Conservation (phyloP, 2,329 filamentous ascomycete genomes). For the Gaeumannomyces tritici region DNA sequence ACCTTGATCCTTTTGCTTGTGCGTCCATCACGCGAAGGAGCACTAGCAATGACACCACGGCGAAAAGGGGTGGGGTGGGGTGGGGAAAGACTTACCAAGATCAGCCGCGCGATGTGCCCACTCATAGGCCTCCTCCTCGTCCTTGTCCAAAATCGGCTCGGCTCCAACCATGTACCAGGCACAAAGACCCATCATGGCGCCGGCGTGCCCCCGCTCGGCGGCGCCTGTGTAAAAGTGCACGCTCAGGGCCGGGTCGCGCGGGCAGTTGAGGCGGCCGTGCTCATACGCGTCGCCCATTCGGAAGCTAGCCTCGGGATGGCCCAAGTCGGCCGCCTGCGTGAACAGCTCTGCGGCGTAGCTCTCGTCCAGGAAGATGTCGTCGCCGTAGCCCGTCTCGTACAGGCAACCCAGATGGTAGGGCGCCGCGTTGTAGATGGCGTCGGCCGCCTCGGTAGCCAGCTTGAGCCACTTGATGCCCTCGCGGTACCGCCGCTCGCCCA, state of each 20-base stretch:
- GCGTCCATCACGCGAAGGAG: background rate
- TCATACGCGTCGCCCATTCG: conserved; percentile 96
- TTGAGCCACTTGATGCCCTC: conserved; percentile 97
- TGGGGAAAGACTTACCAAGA: conserved; percentile 52
- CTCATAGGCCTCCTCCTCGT: conserved; percentile 92
- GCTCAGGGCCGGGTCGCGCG: conserved; percentile 81
- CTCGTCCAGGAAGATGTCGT: conserved; percentile 87
- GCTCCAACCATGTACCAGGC: conserved; percentile 98
- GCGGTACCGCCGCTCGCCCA: conserved; percentile 77
- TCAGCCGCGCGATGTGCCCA: conserved; percentile 87
- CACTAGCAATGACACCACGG: background rate
- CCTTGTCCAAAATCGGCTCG: conserved; percentile 82
- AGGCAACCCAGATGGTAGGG: conserved; percentile 84
- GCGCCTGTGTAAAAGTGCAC: conserved; percentile 97
- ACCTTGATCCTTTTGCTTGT: background rate
- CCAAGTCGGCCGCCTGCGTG: conserved; percentile 86
- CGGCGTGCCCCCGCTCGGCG: conserved; percentile 71
- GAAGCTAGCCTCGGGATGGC: conserved; percentile 77
- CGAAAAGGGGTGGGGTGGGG: too few species aligned
- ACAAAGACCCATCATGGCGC: conserved; percentile 96
- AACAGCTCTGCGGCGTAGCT: conserved; percentile 88
- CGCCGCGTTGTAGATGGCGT: conserved; percentile 83
- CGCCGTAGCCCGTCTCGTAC: conserved; percentile 88
- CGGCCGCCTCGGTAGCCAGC: conserved; percentile 79
- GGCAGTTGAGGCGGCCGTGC: conserved; percentile 79